Conservation (phyloP, 1,284 basidiomycete genomes). For the Stygiomarasmius scandens region DNA sequence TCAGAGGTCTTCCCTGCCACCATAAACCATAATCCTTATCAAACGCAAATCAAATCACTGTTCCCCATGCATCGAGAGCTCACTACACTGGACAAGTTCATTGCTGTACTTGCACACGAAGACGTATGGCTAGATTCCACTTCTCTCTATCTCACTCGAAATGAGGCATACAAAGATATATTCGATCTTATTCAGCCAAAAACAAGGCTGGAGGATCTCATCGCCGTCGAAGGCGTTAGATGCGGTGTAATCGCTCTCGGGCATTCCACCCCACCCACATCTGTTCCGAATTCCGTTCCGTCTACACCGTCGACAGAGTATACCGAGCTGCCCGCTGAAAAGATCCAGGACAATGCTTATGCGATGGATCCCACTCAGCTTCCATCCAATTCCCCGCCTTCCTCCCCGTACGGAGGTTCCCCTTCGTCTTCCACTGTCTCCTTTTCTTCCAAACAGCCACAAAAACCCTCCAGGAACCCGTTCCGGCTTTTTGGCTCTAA, state of each 20-base stretch:
- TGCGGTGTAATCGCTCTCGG: constrained; percentile 52
- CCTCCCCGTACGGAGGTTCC: neutral
- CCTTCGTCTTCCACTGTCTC: neutral
- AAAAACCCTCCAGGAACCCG: constrained; percentile 2
- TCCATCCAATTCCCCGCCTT: neutral
- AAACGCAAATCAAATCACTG: constrained; percentile 23
- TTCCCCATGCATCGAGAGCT: constrained; percentile 65
- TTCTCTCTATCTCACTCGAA: constrained; percentile 70
- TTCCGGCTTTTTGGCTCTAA: constrained; percentile 9
- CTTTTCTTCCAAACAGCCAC: neutral
- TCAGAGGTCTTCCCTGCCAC: neutral
- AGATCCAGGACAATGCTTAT: neutral
- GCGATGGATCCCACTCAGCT: neutral
- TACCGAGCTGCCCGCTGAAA: neutral
- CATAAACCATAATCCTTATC: constrained; percentile 2
- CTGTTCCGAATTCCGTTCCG: neutral
- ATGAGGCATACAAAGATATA: constrained; percentile 73
- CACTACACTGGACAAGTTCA: constrained; percentile 71
- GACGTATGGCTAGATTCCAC: constrained; percentile 74
- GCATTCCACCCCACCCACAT: constrained; percentile 9
- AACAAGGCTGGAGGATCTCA: constrained; percentile 70
- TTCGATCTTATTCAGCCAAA: constrained; percentile 76
- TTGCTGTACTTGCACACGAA: constrained; percentile 74
- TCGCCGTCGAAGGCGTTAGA: constrained; percentile 59
- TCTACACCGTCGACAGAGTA: neutral